A percentile compares a stretch with the other conserved stretches of the same genome.
phyloP scores from a whole-genome alignment of 108 stramenopile species.

The Parietichytrium sp. region DNA sequence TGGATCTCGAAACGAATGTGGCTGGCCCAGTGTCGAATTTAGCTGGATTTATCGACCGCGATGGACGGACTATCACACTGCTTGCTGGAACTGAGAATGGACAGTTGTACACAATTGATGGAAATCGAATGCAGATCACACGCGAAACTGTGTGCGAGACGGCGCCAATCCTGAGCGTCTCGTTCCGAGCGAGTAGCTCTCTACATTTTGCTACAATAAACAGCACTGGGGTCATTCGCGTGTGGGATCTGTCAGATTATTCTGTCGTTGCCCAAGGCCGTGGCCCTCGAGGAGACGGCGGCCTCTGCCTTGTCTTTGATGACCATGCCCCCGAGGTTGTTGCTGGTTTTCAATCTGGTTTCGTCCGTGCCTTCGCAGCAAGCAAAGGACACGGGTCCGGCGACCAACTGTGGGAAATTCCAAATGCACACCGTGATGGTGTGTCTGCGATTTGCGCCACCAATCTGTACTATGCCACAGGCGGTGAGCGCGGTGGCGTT shows the following conservation, averaged over 20 bases:
- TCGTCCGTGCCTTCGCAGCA: not conserved
- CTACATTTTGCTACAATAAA: not conserved
- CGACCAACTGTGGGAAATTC: constrained; percentile 19
- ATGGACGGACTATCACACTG: no score
- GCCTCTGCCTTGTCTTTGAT: not conserved
- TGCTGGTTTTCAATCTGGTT: constrained; percentile 2
- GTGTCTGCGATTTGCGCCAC: constrained; percentile 16
- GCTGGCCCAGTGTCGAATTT: not conserved
- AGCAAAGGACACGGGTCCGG: not conserved
- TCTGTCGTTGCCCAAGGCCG: constrained; percentile 19
- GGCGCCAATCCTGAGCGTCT: not conserved
- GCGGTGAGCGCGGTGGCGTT: constrained; percentile 13
- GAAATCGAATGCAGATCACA: not conserved
- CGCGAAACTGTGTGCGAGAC: constrained; percentile 5
- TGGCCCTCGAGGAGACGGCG: not conserved
- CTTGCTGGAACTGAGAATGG: not conserved
- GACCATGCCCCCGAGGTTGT: not conserved
- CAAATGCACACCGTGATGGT: constrained; percentile 25
- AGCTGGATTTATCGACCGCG: not conserved
- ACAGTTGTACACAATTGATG: not conserved
- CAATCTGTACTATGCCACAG: constrained; percentile 22
- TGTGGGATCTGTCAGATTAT: constrained; percentile 31
- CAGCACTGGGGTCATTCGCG: not conserved
- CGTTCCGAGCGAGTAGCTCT: not conserved
- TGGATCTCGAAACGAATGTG: not conserved